Evolutionary conservation across 129 eudicot genomes (phyloP).

Genomic region (Escallonia herrerae): DNA sequence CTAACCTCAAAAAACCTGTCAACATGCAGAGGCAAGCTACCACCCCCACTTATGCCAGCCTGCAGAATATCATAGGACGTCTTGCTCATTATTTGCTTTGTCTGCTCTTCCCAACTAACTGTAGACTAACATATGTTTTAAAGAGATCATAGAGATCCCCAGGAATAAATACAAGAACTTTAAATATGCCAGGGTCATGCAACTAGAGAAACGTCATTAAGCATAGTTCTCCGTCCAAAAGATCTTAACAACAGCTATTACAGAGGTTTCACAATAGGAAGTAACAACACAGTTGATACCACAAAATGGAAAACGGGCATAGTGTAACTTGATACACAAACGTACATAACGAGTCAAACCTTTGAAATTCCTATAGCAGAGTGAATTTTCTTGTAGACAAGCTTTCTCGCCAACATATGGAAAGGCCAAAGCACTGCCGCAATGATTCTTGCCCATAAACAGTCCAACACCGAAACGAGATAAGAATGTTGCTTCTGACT

Average conservation of each 20-base stretch:
- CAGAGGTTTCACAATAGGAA: background rate
- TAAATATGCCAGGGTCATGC: background rate
- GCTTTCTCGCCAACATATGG: conserved; percentile 68
- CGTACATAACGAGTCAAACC: conserved; percentile 31
- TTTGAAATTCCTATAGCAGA: conserved; percentile 86
- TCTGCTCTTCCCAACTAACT: background rate
- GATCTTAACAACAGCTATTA: too few species aligned
- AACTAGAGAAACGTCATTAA: too few species aligned
- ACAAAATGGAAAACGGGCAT: background rate
- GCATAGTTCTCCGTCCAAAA: too few species aligned
- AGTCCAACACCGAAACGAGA: conserved; percentile 50
- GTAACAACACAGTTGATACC: background rate
- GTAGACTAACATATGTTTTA: background rate
- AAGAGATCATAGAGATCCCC: background rate
- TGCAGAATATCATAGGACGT: conserved; percentile 25
- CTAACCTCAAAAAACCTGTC: conserved; percentile 93
- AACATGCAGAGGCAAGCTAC: conserved; percentile 76
- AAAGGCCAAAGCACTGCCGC: conserved; percentile 72
- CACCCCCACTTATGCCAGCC: conserved; percentile 98
- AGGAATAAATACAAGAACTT: background rate
- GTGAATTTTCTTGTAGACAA: conserved; percentile 81
- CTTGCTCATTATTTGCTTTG: background rate
- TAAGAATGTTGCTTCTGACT: conserved; percentile 48
- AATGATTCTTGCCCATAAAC: conserved; percentile 66
- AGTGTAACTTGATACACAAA: background rate